Evolutionary conservation across 495 filamentous ascomycete species (phyloP).

Genomic region (Aspergillus diversus): DNA sequence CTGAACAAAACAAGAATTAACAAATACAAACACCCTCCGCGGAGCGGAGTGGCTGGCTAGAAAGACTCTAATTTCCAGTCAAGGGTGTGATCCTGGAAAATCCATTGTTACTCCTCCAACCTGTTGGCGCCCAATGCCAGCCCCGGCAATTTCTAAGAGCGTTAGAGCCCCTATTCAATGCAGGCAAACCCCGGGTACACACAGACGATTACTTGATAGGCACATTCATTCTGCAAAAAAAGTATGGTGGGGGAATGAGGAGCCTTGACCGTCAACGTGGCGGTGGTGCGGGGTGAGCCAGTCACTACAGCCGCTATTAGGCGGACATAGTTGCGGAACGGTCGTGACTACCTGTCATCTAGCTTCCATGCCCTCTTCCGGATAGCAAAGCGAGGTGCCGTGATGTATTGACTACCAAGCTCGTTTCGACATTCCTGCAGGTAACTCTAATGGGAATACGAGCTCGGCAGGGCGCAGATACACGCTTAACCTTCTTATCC

Average conservation of each 20-base stretch:
- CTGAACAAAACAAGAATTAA: background rate
- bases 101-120: constrained; percentile 7
- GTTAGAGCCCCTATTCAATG: background rate
- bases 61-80: constrained; percentile 17
- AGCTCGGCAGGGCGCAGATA: no score
- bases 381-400: background rate
- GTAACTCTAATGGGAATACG: background rate
- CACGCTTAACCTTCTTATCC: no score
- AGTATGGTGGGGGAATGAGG: background rate
- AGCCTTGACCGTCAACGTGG: background rate
- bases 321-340: background rate
- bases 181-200: constrained; percentile 1
- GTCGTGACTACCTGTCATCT: background rate
- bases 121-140: constrained; percentile 12
- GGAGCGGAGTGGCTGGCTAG: constrained; percentile 14
- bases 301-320: background rate
- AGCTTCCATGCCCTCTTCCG: background rate
- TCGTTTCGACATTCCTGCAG: background rate
- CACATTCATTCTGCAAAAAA: constrained; percentile 3
- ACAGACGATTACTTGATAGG: background rate
- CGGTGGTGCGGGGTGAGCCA: background rate
- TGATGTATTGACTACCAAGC: background rate
- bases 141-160: background rate
- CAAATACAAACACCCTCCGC: background rate
- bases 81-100: constrained; percentile 13